A percentile compares a stretch with the other conserved stretches of the same genome.
Conservation (phyloP, 139 green algal species). For the Helicosporidium sp. region DNA sequence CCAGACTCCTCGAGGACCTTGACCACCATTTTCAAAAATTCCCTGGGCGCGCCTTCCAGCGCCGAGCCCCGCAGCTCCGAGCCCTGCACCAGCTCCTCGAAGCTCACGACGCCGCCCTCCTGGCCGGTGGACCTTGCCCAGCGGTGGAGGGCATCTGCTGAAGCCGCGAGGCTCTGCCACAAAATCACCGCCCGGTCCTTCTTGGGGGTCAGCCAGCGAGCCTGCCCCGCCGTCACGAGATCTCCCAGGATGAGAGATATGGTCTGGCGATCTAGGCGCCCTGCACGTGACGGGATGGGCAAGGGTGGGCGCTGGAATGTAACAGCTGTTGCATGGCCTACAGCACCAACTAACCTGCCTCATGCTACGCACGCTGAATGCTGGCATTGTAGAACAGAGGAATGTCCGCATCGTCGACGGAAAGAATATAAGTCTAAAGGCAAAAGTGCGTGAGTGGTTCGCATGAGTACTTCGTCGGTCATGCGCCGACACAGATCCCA, state of each 20-base stretch:
- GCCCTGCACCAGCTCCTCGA: constrained; percentile 27
- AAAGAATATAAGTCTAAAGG: too few relatives aligned
- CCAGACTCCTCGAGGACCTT: constrained; percentile 36
- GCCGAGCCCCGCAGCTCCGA: constrained; percentile 42
- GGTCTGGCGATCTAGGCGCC: constrained; percentile 25
- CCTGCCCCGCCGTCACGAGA: constrained; percentile 21
- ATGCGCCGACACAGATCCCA: constrained; percentile 32
- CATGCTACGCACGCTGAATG: constrained; percentile 38
- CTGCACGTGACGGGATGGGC: constrained; percentile 14
- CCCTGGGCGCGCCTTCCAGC: constrained; percentile 32
- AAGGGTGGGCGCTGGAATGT: neutral
- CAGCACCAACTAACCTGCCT: neutral
- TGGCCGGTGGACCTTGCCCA: constrained; percentile 27
- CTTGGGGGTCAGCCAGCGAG: constrained; percentile 33
- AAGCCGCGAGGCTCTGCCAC: constrained; percentile 34
- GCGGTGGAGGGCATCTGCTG: constrained; percentile 25
- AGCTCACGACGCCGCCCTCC: constrained; percentile 35
- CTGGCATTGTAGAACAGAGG: constrained; percentile 37
- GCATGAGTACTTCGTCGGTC: too few relatives aligned
- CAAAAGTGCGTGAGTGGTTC: too few relatives aligned
- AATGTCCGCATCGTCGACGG: constrained; percentile 16
- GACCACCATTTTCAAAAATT: constrained; percentile 33
- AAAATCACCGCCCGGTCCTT: constrained; percentile 25
- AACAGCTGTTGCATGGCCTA: neutral
- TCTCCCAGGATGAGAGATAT: constrained; percentile 28